Base-by-base conservation (phyloP, 2,329 filamentous ascomycete genomes). In the Clonostachys rosea region DNA sequence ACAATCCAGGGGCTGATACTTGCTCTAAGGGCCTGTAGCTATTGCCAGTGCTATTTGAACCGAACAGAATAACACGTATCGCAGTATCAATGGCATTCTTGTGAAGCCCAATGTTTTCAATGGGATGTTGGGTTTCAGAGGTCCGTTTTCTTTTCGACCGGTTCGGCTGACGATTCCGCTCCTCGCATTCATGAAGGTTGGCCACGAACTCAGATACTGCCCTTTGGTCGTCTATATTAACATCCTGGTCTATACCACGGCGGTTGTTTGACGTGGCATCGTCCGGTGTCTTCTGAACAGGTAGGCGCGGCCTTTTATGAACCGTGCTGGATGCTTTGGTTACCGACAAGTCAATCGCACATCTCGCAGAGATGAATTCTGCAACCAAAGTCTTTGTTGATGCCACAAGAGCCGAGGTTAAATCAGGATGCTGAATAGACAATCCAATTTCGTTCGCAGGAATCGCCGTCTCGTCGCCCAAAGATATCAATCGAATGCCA, bases 341-440 rank as follows among this genome's bases (percentile, higher is more conserved):
- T 47, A 50, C 45, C 5, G 48, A 47, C 13, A 65, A 40, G 36
- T 59, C 47, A 33, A 69, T 45, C 4, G 50, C 49, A 39, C 63
- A 55, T n/a, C 49, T 49, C 16, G 61, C 52, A 24, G 54, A 53
- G 37, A 50, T 53, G 39, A 70, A 60, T 2, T 54, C 54, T 1
- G 59, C 57, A 6, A 52, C 56, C 5, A 44, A 40, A 1, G 63
- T 58, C 2, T 49, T 53, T 1, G 43, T 40, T 2, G 67, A 67
- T 6, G 61, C 52, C 6, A 57, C 30, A 20, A 67, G 45, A 14
- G 58, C 51, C 5, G 67, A 68, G 0, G 56, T 54, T 16, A 67
- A 43, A 37, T 63, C 58, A 4, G 63, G 58, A 45, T 71, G 68
- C 43, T 69, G 61, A 8, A 71, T 56, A 1, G 60, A 65, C 39